Evolutionary conservation across 2,329 filamentous ascomycete species (phyloP).

Genomic region (Cordyceps fumosorosea): DNA sequence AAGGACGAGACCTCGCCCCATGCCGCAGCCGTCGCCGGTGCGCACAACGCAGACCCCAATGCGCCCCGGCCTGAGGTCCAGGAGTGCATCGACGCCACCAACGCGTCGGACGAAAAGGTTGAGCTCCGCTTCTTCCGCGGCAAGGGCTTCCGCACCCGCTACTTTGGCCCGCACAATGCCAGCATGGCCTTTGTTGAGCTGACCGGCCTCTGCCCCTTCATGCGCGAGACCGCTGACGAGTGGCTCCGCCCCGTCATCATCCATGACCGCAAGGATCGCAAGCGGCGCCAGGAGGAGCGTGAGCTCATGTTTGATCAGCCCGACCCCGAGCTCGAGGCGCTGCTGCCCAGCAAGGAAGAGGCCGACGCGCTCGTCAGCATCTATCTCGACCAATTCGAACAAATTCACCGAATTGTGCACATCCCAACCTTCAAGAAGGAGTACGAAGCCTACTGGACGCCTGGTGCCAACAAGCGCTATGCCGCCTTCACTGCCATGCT

Average conservation of each 20-base stretch:
- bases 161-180: constrained; percentile 54
- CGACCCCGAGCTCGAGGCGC: constrained; percentile 43
- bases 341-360: constrained; percentile 42
- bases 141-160: constrained; percentile 53
- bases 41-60: constrained; percentile 23
- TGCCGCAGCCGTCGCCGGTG: constrained; percentile 26
- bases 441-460: constrained; percentile 50
- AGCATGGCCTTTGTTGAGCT: constrained; percentile 55
- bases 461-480: constrained; percentile 34
- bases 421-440: constrained; percentile 52
- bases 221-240: constrained; percentile 56
- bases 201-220: constrained; percentile 52
- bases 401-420: constrained; percentile 51
- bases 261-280: constrained; percentile 49
- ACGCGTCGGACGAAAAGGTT: constrained; percentile 38
- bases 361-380: constrained; percentile 42
- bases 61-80: constrained; percentile 30
- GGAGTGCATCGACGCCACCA: constrained; percentile 34
- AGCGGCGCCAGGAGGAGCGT: constrained; percentile 45
- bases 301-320: constrained; percentile 42
- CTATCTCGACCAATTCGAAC: constrained; percentile 49
- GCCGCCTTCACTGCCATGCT: constrained; percentile 52
- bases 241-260: constrained; percentile 54
- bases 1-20: constrained; percentile 31
- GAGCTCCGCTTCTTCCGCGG: constrained; percentile 53